Evolutionary conservation across 2,329 filamentous ascomycete species (phyloP), one percentile per base, ranked within the genome.

Genomic region (Cladosporium sphaerospermum): DNA sequence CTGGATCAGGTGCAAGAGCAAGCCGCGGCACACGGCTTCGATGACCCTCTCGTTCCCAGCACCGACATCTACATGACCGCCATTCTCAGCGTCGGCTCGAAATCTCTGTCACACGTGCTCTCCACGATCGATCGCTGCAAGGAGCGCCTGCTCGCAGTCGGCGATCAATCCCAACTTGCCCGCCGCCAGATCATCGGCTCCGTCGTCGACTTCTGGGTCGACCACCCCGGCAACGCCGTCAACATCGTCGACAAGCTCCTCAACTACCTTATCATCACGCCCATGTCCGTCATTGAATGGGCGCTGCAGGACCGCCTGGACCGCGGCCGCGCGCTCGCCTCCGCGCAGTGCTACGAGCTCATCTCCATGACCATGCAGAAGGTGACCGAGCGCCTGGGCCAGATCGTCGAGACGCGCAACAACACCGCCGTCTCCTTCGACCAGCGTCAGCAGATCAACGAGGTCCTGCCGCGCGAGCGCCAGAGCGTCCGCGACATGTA

Each of bases 51-150:
- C 39, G 81, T 95, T 13, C 79, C 85, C n/a, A 93, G 89, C 58
- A 95, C 90, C 4, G 93, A 97, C 67, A 90, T 90, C 39, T 95
- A 96, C 65, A 85, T 96, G 65, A 99, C 92, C 0, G 85, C 89
- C 16, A 91, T 99, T 60, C 93, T 92, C 74, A 93, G 84, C 72
- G 85, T 96, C 45, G 93, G 93, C 42, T 91, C 89, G 59, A 99
- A 99, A 72, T 96, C 92, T 0, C 81, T 99, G 32, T 96, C 91
- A 10, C 93, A 99, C 69, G 89, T 96, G 3, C 81, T 99, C 13
- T 95, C 91, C 8, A 95, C 88, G 69, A 96, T 99, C 59, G 93
- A 99, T 71, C 86, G 93, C 54, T 92, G 87, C 72, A 96, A 96
- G 72, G 88, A 92, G 52, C 84, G 90, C 31, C 82, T 99, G 1